A percentile compares a stretch with the other conserved stretches of the same genome.
These are phyloP conservation scores for Talaromyces amestolkiae DNA, from an alignment of 2,329 filamentous ascomycete species.

Conservation along the genomic window DNA sequence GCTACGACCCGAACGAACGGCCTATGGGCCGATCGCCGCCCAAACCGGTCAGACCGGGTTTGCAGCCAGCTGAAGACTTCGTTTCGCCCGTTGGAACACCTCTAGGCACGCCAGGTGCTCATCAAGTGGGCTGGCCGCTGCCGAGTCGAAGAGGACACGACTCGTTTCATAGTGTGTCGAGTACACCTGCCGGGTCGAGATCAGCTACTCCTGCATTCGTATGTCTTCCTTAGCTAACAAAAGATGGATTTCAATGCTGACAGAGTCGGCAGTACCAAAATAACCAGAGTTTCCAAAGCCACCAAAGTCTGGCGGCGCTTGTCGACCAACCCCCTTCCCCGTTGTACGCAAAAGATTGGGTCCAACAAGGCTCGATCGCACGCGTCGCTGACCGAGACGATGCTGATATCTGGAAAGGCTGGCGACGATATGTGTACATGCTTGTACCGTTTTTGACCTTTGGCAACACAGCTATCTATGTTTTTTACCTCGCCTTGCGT, in stretches of 20 bases:
- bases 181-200: slow-evolving; percentile 30
- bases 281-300: slow-evolving; percentile 30
- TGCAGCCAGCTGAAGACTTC: slow-evolving; percentile 26
- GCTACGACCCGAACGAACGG: slow-evolving; percentile 23
- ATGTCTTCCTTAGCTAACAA: neutral
- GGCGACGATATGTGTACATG: slow-evolving; percentile 37
- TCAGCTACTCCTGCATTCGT: slow-evolving; percentile 33
- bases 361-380: slow-evolving; percentile 38
- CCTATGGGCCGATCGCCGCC: slow-evolving; percentile 18
- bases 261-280: slow-evolving; percentile 24
- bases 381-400: slow-evolving; percentile 38
- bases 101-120: neutral
- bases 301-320: slow-evolving; percentile 35
- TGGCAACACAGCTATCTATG: slow-evolving; percentile 36
- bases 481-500: slow-evolving; percentile 52
- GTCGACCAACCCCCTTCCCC: slow-evolving; percentile 32
- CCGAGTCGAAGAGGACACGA: slow-evolving; percentile 20
- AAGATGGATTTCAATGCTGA: neutral
- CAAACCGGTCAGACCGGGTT: slow-evolving; percentile 26
- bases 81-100: slow-evolving; percentile 18
- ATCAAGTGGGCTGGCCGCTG: slow-evolving; percentile 23
- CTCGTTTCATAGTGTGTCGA: slow-evolving; percentile 25
- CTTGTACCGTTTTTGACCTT: slow-evolving; percentile 37
- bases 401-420: slow-evolving; percentile 37
- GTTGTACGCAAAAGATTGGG: slow-evolving; percentile 36